These are phyloP conservation scores for Geotrichum bryndzae DNA, from an alignment of 1,139 yeast species.

Conservation along the genomic window DNA sequence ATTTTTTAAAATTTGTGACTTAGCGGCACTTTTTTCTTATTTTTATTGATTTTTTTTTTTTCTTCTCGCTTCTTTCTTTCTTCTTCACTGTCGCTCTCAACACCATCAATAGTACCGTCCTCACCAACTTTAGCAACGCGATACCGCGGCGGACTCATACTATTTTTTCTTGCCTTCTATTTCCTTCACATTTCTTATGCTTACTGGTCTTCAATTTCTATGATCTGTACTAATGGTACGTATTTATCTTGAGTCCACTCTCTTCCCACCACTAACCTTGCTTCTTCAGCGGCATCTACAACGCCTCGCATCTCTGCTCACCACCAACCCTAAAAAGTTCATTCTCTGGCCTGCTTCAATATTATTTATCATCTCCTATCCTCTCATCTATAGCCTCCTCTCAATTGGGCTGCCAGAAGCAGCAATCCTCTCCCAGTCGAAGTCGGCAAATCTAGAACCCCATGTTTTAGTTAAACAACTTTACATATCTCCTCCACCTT, in stretches of 20 bases:
- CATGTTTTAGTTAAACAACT: conserved; percentile 32
- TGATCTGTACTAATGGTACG: not conserved
- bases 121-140: not conserved
- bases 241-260: not conserved
- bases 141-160: not conserved
- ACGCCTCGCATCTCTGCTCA: conserved; percentile 14
- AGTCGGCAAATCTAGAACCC: conserved; percentile 7
- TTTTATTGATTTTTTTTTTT: not conserved
- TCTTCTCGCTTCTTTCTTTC: not conserved
- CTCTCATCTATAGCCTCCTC: conserved; percentile 39
- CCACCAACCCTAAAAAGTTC: conserved; percentile 36
- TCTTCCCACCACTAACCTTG: not conserved
- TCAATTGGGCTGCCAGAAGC: conserved; percentile 20
- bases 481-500: conserved; percentile 32
- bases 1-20: not conserved
- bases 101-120: not conserved
- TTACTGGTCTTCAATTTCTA: not conserved
- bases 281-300: conserved; percentile 17
- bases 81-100: not conserved
- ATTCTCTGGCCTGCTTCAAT: conserved; percentile 50
- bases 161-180: not conserved
- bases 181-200: not conserved
- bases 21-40: not conserved
- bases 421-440: conserved; percentile 9
- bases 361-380: conserved; percentile 49